Percentiles rank a stretch among this genome's conserved stretches.
Evolutionary conservation across 1,284 basidiomycete genomes (phyloP).

Genomic region (Melanopsichium pennsylvanicum): DNA sequence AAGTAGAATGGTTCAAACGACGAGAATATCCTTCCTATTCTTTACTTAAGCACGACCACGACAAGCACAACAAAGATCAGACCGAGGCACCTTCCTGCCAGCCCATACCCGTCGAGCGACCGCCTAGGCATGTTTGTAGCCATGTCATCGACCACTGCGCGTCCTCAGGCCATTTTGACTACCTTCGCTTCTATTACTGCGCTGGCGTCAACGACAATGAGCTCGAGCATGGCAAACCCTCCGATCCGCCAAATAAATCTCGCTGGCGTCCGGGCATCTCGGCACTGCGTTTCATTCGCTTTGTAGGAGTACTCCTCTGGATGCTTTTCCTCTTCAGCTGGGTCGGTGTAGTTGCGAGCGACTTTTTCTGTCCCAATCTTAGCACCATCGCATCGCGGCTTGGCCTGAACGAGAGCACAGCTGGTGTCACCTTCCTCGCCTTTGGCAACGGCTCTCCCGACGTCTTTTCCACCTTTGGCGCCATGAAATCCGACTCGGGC

Average conservation of each 20-base stretch:
- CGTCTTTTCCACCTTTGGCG: constrained; percentile 87
- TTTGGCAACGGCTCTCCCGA: constrained; percentile 68
- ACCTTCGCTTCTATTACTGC: constrained; percentile 62
- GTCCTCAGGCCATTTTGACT: constrained; percentile 49
- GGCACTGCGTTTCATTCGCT: constrained; percentile 26
- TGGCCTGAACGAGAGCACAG: constrained; percentile 61
- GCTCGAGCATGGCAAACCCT: constrained; percentile 16
- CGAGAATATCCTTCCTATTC: neutral
- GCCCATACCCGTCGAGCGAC: constrained; percentile 28
- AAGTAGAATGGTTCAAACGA: constrained; percentile 7
- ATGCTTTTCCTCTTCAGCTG: constrained; percentile 62
- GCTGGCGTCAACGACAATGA: constrained; percentile 18
- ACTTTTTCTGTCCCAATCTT: constrained; percentile 65
- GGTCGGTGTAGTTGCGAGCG: constrained; percentile 62
- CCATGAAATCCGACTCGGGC: constrained; percentile 84
- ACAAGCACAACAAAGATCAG: constrained; percentile 2
- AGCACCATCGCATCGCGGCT: constrained; percentile 56
- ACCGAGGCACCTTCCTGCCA: constrained; percentile 21
- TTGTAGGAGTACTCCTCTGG: constrained; percentile 44
- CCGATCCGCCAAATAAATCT: constrained; percentile 12
- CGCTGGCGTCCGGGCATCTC: constrained; percentile 25
- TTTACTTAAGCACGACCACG: constrained; percentile 11
- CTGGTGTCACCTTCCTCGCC: constrained; percentile 64
- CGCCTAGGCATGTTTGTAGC: constrained; percentile 43
- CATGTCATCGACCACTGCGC: constrained; percentile 50